Base-by-base conservation (phyloP, 78 protist species). In the Chrysochromulina parva region DNA sequence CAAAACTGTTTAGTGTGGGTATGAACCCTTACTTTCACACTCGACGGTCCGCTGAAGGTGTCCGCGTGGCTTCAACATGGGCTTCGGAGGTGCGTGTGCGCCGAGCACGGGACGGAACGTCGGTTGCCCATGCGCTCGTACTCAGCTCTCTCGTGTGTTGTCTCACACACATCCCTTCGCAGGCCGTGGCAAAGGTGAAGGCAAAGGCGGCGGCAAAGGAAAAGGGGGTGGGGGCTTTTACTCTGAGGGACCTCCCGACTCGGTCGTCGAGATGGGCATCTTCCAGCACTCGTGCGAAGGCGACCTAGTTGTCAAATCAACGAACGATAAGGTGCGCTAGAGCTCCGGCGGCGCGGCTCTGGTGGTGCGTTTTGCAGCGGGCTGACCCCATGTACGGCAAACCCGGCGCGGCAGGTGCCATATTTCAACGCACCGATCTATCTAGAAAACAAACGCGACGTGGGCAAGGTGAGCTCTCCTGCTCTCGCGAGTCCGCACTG, bases 401-500 rank as follows among this genome's bases (percentile, higher is more conserved):
- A 38, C 38, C 38, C 38, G 38, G 13, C 13, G 62, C 13, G 62
- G 3, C 84, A 73, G 89, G 85, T 94, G 4, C 96, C 96, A 5
- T 91, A 94, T 86, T 91, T 94, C 90, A 94, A 94, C 59, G 96
- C 96, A 2, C 85, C 87, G 19, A 92, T 94, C 89, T 94, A 91
- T 88, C 81, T 88, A 11, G 94, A 91, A 91, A 91, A 91, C 90
- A 94, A 94, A 89, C 54, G 93, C 4, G 91, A 91, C 82, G 78
- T 94, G 26, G 96, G 96, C 67, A 94, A 94, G 94, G 91, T 94
- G 28, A 9, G n/a, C 16, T 20, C 24, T 13, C 16, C 26, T 20
- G 28, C 71, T 19, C 4, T 3, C 14, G 10, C 71, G 71, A 65
- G 14, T 19, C 17, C n/a, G 71, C 71, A 65, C 26, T 19, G 71